A percentile compares a stretch with the other conserved stretches of the same genome.
phyloP scores from a whole-genome alignment of 106 monocot genomes.

The Acorus calamus region DNA sequence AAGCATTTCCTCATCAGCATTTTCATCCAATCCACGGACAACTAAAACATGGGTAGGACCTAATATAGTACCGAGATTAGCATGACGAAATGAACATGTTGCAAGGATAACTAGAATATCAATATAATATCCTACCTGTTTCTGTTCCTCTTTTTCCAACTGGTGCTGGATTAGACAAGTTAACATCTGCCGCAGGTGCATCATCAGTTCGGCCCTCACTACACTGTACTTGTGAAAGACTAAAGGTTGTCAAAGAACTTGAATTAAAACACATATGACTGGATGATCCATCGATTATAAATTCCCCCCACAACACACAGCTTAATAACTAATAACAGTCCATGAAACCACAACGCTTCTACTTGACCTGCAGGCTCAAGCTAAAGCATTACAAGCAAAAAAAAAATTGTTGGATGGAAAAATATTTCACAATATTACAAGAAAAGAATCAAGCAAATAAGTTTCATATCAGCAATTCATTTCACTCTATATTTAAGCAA shows the following conservation, averaged over 20 bases:
- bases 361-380: background rate
- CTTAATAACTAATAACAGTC: too few species aligned
- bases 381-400: conserved; percentile 2
- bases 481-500: too few species aligned
- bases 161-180: conserved; percentile 34
- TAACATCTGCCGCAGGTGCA: conserved; percentile 69
- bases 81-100: too few species aligned
- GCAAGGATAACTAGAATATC: too few species aligned
- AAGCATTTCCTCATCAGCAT: conserved; percentile 99
- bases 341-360: too few species aligned
- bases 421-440: too few species aligned
- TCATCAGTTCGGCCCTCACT: conserved; percentile 84
- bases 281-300: too few species aligned
- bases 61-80: conserved; percentile 9
- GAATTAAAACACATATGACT: background rate
- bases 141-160: conserved; percentile 74
- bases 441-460: too few species aligned
- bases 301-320: too few species aligned
- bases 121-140: conserved; percentile 26
- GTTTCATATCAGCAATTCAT: too few species aligned
- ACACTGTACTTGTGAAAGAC: conserved; percentile 38
- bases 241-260: background rate
- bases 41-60: conserved; percentile 97
- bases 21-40: conserved; percentile 98
- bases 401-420: too few species aligned